Evolutionary conservation across 1,284 basidiomycete genomes (phyloP).

Genomic region (Porphyrellus sp.): DNA sequence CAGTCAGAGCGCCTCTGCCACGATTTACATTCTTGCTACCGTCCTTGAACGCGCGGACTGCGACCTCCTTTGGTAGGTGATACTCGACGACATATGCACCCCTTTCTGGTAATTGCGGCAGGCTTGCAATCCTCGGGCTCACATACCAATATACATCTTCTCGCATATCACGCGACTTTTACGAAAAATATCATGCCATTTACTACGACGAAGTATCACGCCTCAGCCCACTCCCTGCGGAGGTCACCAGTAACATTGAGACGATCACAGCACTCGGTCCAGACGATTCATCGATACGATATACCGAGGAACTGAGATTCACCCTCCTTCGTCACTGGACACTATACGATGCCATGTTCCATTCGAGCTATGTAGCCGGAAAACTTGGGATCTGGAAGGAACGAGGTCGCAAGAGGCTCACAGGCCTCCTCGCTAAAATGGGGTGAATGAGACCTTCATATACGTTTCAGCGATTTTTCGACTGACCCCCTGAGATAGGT

Average conservation of each 20-base stretch:
- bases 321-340: slow-evolving; percentile 98
- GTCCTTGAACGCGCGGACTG: slow-evolving; percentile 89
- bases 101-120: slow-evolving; percentile 32
- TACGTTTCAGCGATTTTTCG: slow-evolving; percentile 8
- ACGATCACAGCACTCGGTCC: slow-evolving; percentile 57
- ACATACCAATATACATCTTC: slow-evolving; percentile 91
- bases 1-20: slow-evolving; percentile 87
- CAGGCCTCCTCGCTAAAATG: slow-evolving; percentile 97
- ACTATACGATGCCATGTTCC: slow-evolving; percentile 95
- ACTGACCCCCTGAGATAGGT: slow-evolving; percentile 46
- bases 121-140: slow-evolving; percentile 91
- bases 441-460: slow-evolving; percentile 57
- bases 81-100: not conserved
- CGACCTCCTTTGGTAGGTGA: slow-evolving; percentile 81
- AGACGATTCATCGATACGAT: slow-evolving; percentile 79
- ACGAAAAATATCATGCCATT: slow-evolving; percentile 77
- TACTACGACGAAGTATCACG: slow-evolving; percentile 89
- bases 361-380: slow-evolving; percentile 93
- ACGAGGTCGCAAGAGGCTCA: slow-evolving; percentile 82
- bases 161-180: slow-evolving; percentile 82
- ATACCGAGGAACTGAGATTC: slow-evolving; percentile 87
- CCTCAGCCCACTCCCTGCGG: slow-evolving; percentile 64
- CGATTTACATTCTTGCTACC: slow-evolving; percentile 88
- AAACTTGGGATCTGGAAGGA: slow-evolving; percentile 98
- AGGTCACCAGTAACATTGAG: slow-evolving; percentile 37